Base-by-base conservation (phyloP, 2,329 filamentous ascomycete species). In the Alternaria postmessia region DNA sequence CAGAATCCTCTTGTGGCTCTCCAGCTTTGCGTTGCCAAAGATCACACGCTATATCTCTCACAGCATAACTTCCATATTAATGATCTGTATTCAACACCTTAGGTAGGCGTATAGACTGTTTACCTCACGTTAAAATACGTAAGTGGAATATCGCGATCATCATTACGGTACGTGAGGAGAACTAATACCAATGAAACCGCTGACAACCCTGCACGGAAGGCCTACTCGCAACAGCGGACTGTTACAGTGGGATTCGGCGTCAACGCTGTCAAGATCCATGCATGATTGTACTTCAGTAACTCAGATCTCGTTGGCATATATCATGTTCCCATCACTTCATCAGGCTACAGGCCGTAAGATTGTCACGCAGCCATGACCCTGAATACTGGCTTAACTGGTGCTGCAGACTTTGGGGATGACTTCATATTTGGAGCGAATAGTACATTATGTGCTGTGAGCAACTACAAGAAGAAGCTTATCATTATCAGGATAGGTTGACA, bases 361-460 rank as follows among this genome's bases (percentile, higher is more conserved):
- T 16, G 7, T 18, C 12, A 48, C 0, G 30, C 30, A 5, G 14
- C 5, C 4, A 30, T 36, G 4, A 30, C n/a, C 7, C 30, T 64
- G 9, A 57, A 59, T 16, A 52, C 62, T 14, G 51, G 58, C 43
- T 24, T 63, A 1, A 61, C 22, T 22, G 24, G n/a, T 7, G 53
- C 43, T 12, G 48, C 57, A 9, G 57, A 32, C 12, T 61, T 61
- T 47, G 49, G 53, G 2, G 58, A 63, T 38, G 61, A 63, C n/a
- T 58, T 61, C 41, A 38, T 48, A 9, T 51, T 63, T 16, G 38
- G n/a, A 1, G 18, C 26, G 4, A 54, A 58, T 18, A 58, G 61
- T 20, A 55, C 54, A 7, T 4, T 55, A 30, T 63, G 54, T 49
- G 61, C 43, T 20, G 52, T 54, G 28, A 53, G 54, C 1, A 64